phyloP scores from a whole-genome alignment of 345 rosid species.

The Melaleuca alternifolia region DNA sequence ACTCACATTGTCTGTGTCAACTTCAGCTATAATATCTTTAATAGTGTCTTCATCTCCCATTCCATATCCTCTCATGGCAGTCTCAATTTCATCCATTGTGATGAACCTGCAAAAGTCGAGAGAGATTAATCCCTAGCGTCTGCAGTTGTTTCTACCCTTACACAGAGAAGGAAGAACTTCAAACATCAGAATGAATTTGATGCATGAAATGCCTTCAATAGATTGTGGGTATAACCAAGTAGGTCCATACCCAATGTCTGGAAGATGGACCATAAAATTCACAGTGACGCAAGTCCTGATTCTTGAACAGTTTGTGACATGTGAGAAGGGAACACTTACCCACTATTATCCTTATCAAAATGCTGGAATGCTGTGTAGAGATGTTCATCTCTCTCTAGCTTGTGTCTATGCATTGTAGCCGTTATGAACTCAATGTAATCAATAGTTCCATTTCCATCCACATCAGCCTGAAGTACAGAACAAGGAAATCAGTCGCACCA shows the following conservation, averaged over 20 bases:
- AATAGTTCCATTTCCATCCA: slow-evolving; percentile 77
- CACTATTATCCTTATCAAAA: slow-evolving; percentile 79
- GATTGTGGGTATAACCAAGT: background rate
- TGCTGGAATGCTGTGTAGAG: slow-evolving; percentile 75
- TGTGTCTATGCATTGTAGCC: slow-evolving; percentile 84
- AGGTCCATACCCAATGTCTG: background rate
- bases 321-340: slow-evolving; percentile 29
- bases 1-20: slow-evolving; percentile 76
- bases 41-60: slow-evolving; percentile 72
- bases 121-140: background rate
- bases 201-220: background rate
- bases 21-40: slow-evolving; percentile 82
- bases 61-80: slow-evolving; percentile 69
- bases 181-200: background rate
- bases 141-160: background rate
- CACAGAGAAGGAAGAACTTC: background rate
- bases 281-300: background rate
- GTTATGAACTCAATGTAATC: slow-evolving; percentile 83
- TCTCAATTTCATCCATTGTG: slow-evolving; percentile 71
- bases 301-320: background rate
- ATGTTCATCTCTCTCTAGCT: slow-evolving; percentile 67
- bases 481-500: background rate
- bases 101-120: slow-evolving; percentile 39
- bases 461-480: slow-evolving; percentile 60
- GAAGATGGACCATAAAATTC: background rate